Percentiles rank a stretch among this genome's conserved stretches.
Conservation (phyloP, 352 stramenopile species). For the Pythium coloratum region DNA sequence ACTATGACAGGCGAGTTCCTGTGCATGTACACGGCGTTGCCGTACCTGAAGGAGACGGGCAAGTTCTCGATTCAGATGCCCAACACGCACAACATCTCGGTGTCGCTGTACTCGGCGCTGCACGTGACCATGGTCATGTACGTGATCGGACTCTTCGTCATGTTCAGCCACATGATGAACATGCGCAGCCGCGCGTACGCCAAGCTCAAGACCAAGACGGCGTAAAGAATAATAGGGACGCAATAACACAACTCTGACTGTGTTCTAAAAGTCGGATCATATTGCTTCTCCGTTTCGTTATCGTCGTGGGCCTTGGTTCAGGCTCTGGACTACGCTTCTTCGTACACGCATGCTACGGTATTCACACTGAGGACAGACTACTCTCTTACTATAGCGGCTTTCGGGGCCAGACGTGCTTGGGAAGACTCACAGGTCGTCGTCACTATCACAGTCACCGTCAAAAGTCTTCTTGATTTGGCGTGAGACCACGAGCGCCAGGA, state of each 20-base stretch:
- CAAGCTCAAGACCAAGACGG: slow-evolving; percentile 56
- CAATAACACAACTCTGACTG: neutral
- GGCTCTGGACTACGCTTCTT: neutral
- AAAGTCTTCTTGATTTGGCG: slow-evolving; percentile 55
- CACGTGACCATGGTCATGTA: slow-evolving; percentile 69
- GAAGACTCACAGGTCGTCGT: slow-evolving; percentile 31
- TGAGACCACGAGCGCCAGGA: slow-evolving; percentile 52
- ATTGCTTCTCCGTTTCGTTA: too few species aligned
- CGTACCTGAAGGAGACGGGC: slow-evolving; percentile 45
- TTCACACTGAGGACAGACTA: too few species aligned
- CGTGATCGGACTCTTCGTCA: slow-evolving; percentile 70
- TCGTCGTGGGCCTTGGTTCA: too few species aligned
- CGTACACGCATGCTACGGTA: too few species aligned
- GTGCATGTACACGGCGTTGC: slow-evolving; percentile 68
- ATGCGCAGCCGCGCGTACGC: slow-evolving; percentile 81
- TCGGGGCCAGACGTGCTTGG: too few species aligned
- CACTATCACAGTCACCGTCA: slow-evolving; percentile 23
- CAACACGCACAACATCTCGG: slow-evolving; percentile 76
- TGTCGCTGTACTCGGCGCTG: slow-evolving; percentile 74
- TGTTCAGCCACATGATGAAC: slow-evolving; percentile 84
- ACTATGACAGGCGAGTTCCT: slow-evolving; percentile 39
- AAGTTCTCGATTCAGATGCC: slow-evolving; percentile 70
- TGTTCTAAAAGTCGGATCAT: neutral
- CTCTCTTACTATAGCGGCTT: neutral
- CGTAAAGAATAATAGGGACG: neutral